phyloP scores from a whole-genome alignment of 257 asterid genomes.

The Plantago major region DNA sequence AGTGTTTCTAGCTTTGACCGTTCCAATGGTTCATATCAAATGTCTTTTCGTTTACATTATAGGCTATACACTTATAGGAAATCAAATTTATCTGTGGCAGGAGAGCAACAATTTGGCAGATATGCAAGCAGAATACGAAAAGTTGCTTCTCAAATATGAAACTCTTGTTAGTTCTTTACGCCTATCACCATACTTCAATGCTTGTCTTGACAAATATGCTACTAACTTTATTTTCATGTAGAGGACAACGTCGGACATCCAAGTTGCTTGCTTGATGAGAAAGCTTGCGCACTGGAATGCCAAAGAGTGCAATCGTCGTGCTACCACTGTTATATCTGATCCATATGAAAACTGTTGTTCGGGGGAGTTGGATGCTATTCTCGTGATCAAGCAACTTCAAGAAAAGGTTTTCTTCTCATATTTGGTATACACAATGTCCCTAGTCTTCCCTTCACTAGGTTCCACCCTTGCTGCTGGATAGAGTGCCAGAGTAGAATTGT shows the following conservation, averaged over 20 bases:
- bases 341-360: constrained; percentile 31
- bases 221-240: constrained; percentile 27
- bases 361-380: constrained; percentile 58
- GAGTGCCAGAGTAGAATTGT: not conserved
- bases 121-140: constrained; percentile 61
- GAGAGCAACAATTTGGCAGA: constrained; percentile 45
- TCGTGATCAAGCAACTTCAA: constrained; percentile 74
- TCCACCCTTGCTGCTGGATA: constrained; percentile 9
- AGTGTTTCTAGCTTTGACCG: too few relatives aligned
- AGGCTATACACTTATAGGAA: constrained; percentile 1
- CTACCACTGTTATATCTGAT: constrained; percentile 24
- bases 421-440: constrained; percentile 16
- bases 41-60: constrained; percentile 3
- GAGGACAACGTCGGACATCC: constrained; percentile 58
- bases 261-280: constrained; percentile 55
- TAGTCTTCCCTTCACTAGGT: constrained; percentile 2
- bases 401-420: constrained; percentile 61
- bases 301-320: constrained; percentile 27
- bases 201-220: constrained; percentile 7
- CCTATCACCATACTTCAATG: constrained; percentile 18
- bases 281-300: constrained; percentile 54
- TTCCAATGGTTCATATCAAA: constrained; percentile 53
- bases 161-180: constrained; percentile 56
- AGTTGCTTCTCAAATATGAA: constrained; percentile 61
- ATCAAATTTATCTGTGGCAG: constrained; percentile 42